Base-by-base conservation (phyloP, 208 protist genomes). In the Angomonas ambiguus region DNA sequence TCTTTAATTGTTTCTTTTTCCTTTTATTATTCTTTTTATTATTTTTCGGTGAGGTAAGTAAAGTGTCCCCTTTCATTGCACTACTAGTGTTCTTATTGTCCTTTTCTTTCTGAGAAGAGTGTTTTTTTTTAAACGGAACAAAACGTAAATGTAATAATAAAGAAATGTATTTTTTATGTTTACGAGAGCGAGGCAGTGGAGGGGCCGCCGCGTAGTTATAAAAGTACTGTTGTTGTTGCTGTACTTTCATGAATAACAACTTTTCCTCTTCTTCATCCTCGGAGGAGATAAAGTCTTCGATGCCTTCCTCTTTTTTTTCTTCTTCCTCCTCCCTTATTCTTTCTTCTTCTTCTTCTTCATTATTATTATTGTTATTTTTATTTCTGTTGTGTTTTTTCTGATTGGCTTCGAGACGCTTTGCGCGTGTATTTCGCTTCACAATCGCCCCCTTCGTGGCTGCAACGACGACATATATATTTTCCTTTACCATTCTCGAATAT, bases 291-390 rank as follows among this genome's bases (percentile, higher is more conserved):
- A 53, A 53, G 16, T 53, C 45, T 53, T 53, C 45, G 4, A 24
- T 13, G 10, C 10, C 10, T n/a, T 27, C 10, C 8, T 27, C 45
- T 53, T 53, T 20, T 53, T 53, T 20, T 20, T 53, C 45, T 20
- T 13, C 45, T 13, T 53, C 45, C 18, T 27, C 18, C 45, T 53
- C 45, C 24, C 8, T 41, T 41, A 18, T 41, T 41, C 35, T 41
- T 18, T 41, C 13, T 41, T n/a, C n/a, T n/a, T n/a, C n/a, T n/a
- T n/a, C 48, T 5, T 58, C 41, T 6, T 69, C 65, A n/a, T 65
- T 51, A 5, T 65, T 56, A 56, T 56, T 56, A 56, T 16, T 56
- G 25, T 56, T 56, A 56, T 56, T 56, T 28, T 56, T 56, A 28
- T 27, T 56, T 16, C 11, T n/a, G 18, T 55, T 30, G 49, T 20